Percentiles rank a stretch among this genome's conserved stretches.
Conservation (phyloP, 331 rosid species). For the Telfairia occidentalis region DNA sequence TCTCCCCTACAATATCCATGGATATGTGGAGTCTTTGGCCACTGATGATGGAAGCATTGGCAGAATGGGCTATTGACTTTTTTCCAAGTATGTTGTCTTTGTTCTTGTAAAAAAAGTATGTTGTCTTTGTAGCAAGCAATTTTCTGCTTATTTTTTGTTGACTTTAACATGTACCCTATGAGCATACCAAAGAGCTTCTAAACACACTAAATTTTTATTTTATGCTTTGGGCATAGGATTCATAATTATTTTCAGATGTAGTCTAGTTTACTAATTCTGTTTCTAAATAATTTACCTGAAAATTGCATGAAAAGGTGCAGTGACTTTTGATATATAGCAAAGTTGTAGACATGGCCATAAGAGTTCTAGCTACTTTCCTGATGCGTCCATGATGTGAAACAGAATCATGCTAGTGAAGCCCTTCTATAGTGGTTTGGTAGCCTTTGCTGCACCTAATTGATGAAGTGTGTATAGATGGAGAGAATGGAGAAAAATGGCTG, state of each 20-base stretch:
- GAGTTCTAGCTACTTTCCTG: neutral
- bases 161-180: neutral
- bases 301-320: neutral
- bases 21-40: slow-evolving; percentile 99
- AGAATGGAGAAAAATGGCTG: neutral
- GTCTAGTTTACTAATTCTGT: neutral
- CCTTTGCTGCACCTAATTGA: neutral
- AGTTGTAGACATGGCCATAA: neutral
- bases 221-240: neutral
- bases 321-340: neutral
- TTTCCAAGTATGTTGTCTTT: slow-evolving; percentile 61
- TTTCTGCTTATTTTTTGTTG: neutral
- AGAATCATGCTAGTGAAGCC: neutral
- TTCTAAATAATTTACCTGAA: neutral
- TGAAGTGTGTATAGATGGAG: neutral
- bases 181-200: neutral
- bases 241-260: neutral
- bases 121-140: neutral
- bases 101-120: no score
- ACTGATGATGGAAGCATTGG: slow-evolving; percentile 79
- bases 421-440: neutral
- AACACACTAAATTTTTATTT: neutral
- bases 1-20: slow-evolving; percentile 81
- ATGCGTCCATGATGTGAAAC: neutral
- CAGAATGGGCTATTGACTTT: slow-evolving; percentile 91